Evolutionary conservation across 169 alveolate genomes (phyloP).

Genomic region (Fabrea salina): DNA sequence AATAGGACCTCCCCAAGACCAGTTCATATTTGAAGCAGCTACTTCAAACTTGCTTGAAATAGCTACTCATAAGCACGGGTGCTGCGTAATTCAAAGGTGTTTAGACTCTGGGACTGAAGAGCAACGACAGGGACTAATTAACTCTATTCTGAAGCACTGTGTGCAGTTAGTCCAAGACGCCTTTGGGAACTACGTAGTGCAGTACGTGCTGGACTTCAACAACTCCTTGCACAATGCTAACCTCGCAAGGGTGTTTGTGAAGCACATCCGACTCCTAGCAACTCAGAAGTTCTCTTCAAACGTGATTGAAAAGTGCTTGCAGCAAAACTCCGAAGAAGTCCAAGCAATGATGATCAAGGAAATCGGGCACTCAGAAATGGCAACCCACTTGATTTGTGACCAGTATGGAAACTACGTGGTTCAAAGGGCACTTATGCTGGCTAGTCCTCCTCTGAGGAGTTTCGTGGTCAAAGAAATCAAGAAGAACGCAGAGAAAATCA

Average conservation of each 20-base stretch:
- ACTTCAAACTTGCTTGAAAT: conserved; percentile 46
- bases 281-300: conserved; percentile 82
- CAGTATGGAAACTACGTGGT: conserved; percentile 81
- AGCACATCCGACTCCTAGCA: too few relatives aligned
- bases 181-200: conserved; percentile 80
- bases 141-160: conserved; percentile 46
- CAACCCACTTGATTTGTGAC: conserved; percentile 70
- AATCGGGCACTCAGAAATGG: conserved; percentile 56
- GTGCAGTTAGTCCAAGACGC: conserved; percentile 58
- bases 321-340: neutral
- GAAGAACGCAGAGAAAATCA: conserved; percentile 68
- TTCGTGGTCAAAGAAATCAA: conserved; percentile 59
- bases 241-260: conserved; percentile 64
- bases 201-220: conserved; percentile 68
- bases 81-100: conserved; percentile 77
- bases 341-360: conserved; percentile 31
- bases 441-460: conserved; percentile 62
- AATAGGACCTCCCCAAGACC: conserved; percentile 43
- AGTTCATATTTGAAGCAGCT: conserved; percentile 53
- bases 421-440: conserved; percentile 49
- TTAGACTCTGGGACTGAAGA: conserved; percentile 52
- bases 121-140: conserved; percentile 43
- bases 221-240: conserved; percentile 48
- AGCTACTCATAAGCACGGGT: conserved; percentile 79
- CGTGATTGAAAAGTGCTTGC: conserved; percentile 78